phyloP scores from a whole-genome alignment of 2,329 filamentous ascomycete species.

The Pseudogymnoascus sp. region DNA sequence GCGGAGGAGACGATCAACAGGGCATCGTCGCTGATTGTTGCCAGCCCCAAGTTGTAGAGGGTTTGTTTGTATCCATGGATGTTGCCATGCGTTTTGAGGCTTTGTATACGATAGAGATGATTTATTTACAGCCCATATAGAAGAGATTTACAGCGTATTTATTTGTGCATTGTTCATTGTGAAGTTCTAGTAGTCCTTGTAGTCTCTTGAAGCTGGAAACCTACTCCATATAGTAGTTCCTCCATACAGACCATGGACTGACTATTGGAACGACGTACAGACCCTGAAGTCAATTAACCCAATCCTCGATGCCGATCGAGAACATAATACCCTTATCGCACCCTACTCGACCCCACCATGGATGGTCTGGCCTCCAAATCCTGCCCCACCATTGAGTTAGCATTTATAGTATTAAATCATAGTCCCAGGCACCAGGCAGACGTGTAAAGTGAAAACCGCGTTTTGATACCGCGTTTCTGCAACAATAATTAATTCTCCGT shows the following conservation, averaged over 20 bases:
- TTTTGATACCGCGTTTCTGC: not conserved
- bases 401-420: not conserved
- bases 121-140: slow-evolving; percentile 2
- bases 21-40: slow-evolving; percentile 47
- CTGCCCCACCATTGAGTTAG: slow-evolving; percentile 1
- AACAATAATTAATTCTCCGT: not conserved
- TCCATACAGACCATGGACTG: not conserved
- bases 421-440: not conserved
- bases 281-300: not conserved
- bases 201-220: not conserved
- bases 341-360: not conserved
- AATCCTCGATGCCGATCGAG: not conserved
- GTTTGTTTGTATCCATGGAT: not conserved
- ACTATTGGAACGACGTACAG: not conserved
- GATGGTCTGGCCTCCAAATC: not conserved
- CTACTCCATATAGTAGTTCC: not conserved
- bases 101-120: slow-evolving; percentile 2
- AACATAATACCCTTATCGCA: not conserved
- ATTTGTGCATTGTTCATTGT: not conserved
- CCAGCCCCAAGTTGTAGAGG: slow-evolving; percentile 50
- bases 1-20: slow-evolving; percentile 60
- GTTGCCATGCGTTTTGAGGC: not conserved
- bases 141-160: not conserved
- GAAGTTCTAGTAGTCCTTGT: not conserved
- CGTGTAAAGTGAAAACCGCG: not conserved